A percentile compares a stretch with the other conserved stretches of the same genome.
Evolutionary conservation across 441 rosid species (phyloP).

Genomic region (Rhodomyrtus psidioides): DNA sequence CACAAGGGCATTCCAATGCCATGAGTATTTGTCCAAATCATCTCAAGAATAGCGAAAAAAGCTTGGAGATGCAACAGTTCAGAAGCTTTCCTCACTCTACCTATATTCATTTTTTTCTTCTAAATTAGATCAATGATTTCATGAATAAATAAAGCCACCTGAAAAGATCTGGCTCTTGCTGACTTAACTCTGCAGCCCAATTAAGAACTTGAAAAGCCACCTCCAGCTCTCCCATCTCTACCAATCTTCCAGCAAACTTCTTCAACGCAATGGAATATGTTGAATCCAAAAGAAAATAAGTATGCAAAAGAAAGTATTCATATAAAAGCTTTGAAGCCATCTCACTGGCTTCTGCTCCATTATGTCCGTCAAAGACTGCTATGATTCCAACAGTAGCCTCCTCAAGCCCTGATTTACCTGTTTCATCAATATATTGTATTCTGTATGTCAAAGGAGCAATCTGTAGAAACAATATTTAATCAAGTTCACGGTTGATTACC

Average conservation of each 20-base stretch:
- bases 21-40: not conserved
- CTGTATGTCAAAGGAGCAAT: not conserved
- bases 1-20: not conserved
- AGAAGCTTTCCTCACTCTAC: not conserved
- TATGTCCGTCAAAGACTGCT: conserved; percentile 94
- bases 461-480: not conserved
- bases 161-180: conserved; percentile 35
- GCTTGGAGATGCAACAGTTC: not conserved
- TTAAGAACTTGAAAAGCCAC: conserved; percentile 33
- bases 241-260: conserved; percentile 38
- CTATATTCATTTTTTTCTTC: not conserved
- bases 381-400: conserved; percentile 65
- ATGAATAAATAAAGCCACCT: conserved; percentile 28
- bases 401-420: conserved; percentile 60
- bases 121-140: not conserved
- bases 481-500: not conserved
- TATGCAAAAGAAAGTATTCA: conserved; percentile 87
- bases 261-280: conserved; percentile 43
- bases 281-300: conserved; percentile 84
- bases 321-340: conserved; percentile 83
- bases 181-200: conserved; percentile 35
- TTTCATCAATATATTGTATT: conserved; percentile 11
- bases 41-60: not conserved
- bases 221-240: conserved; percentile 31
- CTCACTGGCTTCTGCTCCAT: conserved; percentile 97